These are phyloP conservation scores for Collariella sp. DNA, from an alignment of 495 filamentous ascomycete species.

Conservation along the genomic window DNA sequence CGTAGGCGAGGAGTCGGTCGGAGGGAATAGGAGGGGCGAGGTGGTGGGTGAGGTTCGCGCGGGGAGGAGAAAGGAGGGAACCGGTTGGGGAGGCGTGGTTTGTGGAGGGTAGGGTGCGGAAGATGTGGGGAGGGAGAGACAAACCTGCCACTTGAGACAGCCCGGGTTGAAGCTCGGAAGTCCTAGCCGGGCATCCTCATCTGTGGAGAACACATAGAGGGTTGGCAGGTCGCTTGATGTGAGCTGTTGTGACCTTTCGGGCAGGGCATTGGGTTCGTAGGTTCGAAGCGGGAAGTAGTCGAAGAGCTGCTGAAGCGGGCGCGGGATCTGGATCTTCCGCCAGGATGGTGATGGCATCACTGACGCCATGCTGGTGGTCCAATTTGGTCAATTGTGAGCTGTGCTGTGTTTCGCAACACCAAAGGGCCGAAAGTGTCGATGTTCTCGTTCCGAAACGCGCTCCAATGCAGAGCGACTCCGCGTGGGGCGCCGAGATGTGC, in stretches of 20 bases:
- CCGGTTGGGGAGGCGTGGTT: slow-evolving; percentile 92
- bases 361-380: slow-evolving; percentile 1
- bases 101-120: slow-evolving; percentile 61
- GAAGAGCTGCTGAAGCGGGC: slow-evolving; percentile 72
- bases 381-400: not conserved
- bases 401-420: slow-evolving; percentile 1
- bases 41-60: slow-evolving; percentile 25
- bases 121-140: slow-evolving; percentile 28
- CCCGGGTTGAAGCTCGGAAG: slow-evolving; percentile 81
- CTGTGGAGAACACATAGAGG: slow-evolving; percentile 71
- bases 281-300: slow-evolving; percentile 69
- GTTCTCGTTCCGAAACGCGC: not conserved
- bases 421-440: not conserved
- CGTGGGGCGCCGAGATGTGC: not conserved
- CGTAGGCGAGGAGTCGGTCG: slow-evolving; percentile 46
- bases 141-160: slow-evolving; percentile 92
- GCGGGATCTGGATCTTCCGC: slow-evolving; percentile 55
- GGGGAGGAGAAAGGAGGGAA: slow-evolving; percentile 71
- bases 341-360: slow-evolving; percentile 7
- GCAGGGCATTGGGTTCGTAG: slow-evolving; percentile 72
- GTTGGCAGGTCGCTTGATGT: slow-evolving; percentile 46
- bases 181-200: slow-evolving; percentile 51
- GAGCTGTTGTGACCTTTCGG: slow-evolving; percentile 48
- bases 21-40: slow-evolving; percentile 20
- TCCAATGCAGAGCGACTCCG: not conserved